Evolutionary conservation across 805 yeast species (phyloP), one percentile per base, ranked within the genome.

Genomic region (Cyberlindnera americana): DNA sequence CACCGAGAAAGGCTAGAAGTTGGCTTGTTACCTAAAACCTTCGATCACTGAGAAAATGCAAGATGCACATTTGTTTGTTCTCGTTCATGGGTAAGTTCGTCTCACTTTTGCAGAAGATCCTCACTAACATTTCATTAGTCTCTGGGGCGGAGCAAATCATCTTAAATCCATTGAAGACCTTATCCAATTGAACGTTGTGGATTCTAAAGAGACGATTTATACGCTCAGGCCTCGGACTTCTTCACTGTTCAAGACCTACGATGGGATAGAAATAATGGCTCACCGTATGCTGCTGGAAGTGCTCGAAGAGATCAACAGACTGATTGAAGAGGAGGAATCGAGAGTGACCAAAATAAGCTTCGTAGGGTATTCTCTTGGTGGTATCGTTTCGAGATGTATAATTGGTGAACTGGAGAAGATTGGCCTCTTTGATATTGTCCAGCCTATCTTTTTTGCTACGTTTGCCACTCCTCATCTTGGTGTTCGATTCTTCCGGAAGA

Each of bases 341-440:
- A 26, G 23, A 3, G 61, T 75, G 52, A 62, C 66, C 12, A 71
- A 78, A 49, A 73, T 91, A 35, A 84, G 95, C 45, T 67, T 91
- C 29, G 71, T 86, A 3, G 96, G 98, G 0, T 91, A 90, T 59
- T 86, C 96, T 0, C 65, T 91, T 43, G 97, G 98, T 17, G 98
- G 98, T 0, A 62, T 90, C 25, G 77, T 91, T 23, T 70, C 89
- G 0, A 67, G 97, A 36, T 89, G 86, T 58, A 81, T 88, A 19
- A 70, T 89, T 33, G 97, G 97, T 2, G 69, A 83, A 33, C 65
- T 79, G 47, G 73, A 59, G 60, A 81, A 68, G 46, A 73, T 66
- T 50, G 69, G 64, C 44, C 75, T 71, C 56, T 86, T 80, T 50
- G 73, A 73, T 2, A 53, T 53, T 2, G 70, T 86, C 16, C 69